Evolutionary conservation across 805 yeast genomes (phyloP), one percentile per base, ranked within the genome.

Genomic region (Kodamaea kakaduensis): DNA sequence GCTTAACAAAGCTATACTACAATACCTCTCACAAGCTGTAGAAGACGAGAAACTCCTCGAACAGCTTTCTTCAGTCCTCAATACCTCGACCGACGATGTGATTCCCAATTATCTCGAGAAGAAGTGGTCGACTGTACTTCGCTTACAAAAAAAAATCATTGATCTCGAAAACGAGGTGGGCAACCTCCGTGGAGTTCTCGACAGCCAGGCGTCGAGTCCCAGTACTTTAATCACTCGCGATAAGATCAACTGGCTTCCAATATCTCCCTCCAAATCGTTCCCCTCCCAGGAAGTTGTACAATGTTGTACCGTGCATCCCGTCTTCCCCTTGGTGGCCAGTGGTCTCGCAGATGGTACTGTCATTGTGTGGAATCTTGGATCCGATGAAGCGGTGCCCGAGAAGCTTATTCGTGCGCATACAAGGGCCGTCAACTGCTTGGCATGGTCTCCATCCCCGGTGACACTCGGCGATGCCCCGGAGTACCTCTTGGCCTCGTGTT

Each of bases 81-180:
- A 37, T 35, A 14, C 38, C 25, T 21, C 19, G 9, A 41, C 40
- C 15, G 62, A 54, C 19, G 45, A 48, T 13, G 46, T 62, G 4
- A 59, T 66, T 8, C 59, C 66, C 32, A 53, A 64, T 43, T 67
- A 66, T 40, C 61, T 86, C 25, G 86, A 82, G 46, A 82, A 81
- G 58, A 89, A 88, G 61, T 89, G 97, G 97, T 70, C 81, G 1
- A 80, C 95, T 0, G 90, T 89, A 3, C 69, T 86, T 20, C 65
- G 95, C 30, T 65, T 90, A 19, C 96, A 90, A 58, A 74, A 78
- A 43, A 73, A 76, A 48, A 79, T 81, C 27, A 62, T 81, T 38
- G 90, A 81, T 34, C 58, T 87, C 28, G 95, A 89, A 50, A 59
- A 69, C 13, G 81, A 78, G 31, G 54, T 75, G 4, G 58, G 58